Base-by-base conservation (phyloP, 495 filamentous ascomycete genomes). In the Entonaema liquescens region DNA sequence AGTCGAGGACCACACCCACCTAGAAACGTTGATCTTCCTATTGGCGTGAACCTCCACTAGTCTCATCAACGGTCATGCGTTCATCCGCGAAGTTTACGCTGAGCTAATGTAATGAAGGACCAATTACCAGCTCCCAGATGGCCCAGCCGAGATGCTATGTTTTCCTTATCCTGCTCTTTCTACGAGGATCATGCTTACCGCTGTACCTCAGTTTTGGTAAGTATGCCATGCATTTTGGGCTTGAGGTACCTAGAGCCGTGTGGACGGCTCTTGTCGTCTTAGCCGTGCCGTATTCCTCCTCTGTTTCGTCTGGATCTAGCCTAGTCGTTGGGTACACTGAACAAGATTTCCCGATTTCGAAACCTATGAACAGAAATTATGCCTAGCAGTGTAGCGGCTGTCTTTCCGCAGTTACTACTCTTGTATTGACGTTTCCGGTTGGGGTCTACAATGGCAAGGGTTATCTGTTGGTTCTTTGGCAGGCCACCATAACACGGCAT, bases 51-150 rank as follows among this genome's bases (percentile, higher is more conserved):
- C 62, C 31, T 64, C 69, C 74, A 75, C 71, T 72, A 74, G 72
- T 74, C 77, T 78, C 78, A 73, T 80, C 80, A 79, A 80, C 82
- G 78, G 80, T 77, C 81, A 82, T 82, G 82, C 81, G 78, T 81
- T 79, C 77, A 76, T 78, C 80, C 81, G 79, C 79, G 72, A 78
- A 78, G 76, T 78, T 74, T 78, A 80, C 76, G 59, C 78, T 79
- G 74, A 81, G 75, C 78, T 81, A 79, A 79, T 79, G 79, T 82
- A 74, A 72, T 68, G 61, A 71, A 75, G 64, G 72, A 54, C 80
- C 78, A 82, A 82, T 83, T 74, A 80, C 59, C 67, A 73, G 68
- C 72, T 57, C 77, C 61, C 69, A 74, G 71, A 75, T 72, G 77
- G 75, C 73, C 81, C 78, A 79, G 77, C 78, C 78, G 77, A 83